phyloP scores from a whole-genome alignment of 805 yeast genomes.

The Tetrapisispora nanseiensis region DNA sequence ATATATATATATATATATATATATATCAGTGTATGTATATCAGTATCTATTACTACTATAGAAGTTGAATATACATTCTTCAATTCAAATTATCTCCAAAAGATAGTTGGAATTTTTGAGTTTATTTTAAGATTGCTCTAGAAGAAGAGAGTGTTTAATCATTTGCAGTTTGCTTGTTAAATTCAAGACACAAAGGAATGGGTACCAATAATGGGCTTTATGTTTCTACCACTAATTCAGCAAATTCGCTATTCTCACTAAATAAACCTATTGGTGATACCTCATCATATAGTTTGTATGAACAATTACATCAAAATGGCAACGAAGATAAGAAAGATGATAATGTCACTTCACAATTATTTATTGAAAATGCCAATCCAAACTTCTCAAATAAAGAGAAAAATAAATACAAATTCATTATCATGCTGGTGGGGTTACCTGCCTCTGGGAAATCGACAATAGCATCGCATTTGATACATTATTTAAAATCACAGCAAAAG shows the following conservation, averaged over 20 bases:
- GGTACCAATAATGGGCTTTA: neutral
- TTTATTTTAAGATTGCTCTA: too few species aligned
- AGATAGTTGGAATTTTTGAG: too few species aligned
- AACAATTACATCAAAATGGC: neutral
- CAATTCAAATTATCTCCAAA: too few species aligned
- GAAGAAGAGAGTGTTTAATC: too few species aligned
- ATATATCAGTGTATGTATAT: too few species aligned
- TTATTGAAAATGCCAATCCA: neutral
- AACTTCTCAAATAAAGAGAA: too few species aligned
- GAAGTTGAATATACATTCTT: too few species aligned
- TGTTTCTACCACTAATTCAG: slow-evolving; percentile 12
- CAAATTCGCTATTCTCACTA: slow-evolving; percentile 23
- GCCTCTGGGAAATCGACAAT: slow-evolving; percentile 71
- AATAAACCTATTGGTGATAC: slow-evolving; percentile 3
- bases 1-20: too few species aligned
- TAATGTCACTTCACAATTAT: slow-evolving; percentile 1
- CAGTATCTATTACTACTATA: neutral
- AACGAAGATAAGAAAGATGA: neutral
- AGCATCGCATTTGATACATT: slow-evolving; percentile 51
- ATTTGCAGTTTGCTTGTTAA: neutral
- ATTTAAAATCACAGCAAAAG: slow-evolving; percentile 33
- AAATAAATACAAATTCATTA: slow-evolving; percentile 39
- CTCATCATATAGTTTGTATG: neutral
- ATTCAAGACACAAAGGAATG: neutral
- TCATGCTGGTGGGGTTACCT: slow-evolving; percentile 67